Base-by-base conservation (phyloP, 192 early-diverging fungal genomes). In the Entophlyctis helioformis region DNA sequence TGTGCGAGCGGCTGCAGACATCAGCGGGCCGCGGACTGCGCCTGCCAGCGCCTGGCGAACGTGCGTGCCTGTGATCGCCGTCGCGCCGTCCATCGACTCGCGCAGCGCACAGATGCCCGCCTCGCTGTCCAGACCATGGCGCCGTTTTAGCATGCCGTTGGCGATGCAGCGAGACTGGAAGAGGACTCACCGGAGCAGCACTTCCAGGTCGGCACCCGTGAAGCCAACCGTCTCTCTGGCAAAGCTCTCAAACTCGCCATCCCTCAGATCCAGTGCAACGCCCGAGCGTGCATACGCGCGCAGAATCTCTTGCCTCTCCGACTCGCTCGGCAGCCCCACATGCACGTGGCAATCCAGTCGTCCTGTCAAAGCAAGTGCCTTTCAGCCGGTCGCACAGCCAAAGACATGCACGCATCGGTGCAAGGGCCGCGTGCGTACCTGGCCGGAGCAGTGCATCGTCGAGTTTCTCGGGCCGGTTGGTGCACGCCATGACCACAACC, bases 361-460 rank as follows among this genome's bases (percentile, higher is more conserved):
- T 0, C 70, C 66, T 61, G 42, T 41, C 11, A 6, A 6, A 31
- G 18, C 35, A 26, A 16, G 8, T 21, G 18, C n/a, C 36, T 8
- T 12, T 7, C 8, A 48, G 36, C 42, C 6, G 7, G 19, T n/a
- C 4, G 8, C 42, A 5, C 18, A 31, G 29, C 7, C 15, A 27
- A 38, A 7, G 19, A 20, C 16, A 16, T 40, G 33, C 20, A 35
- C 9, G 37, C 26, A n/a, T 26, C 9, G 36, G 15, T 13, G 1
- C n/a, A 15, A 44, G 2, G 0, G 5, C 28, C 44, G 7, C 9
- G 40, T 31, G 2, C 48, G 26, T 42, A 41, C 87, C 89, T 1
- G 89, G 85, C 25, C 89, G 64, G 28, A 87, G 50, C 8, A 93
- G 41, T 3, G 89, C 89, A 31, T 84, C 91, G 46, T 98, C 96